phyloP scores from a whole-genome alignment of 306 rosid species.

The Trichosanthes cucumerina region DNA sequence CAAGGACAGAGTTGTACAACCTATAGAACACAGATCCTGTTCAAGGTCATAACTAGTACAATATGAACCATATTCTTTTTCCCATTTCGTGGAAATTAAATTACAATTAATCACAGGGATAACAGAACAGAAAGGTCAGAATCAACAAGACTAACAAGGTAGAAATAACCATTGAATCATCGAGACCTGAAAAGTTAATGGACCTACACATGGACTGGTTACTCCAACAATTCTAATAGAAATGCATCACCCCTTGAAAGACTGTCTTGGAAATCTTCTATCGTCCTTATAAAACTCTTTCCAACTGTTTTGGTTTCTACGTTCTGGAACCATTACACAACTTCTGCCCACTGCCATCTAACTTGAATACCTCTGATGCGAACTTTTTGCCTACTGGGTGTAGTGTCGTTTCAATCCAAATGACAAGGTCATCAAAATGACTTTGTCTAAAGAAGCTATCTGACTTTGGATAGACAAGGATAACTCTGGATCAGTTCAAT shows the following conservation, averaged over 20 bases:
- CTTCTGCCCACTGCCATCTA: not conserved
- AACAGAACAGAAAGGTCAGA: not conserved
- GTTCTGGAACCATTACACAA: not conserved
- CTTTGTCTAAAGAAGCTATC: not conserved
- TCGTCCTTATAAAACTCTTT: not conserved
- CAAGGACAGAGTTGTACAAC: too few species aligned
- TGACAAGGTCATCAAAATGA: not conserved
- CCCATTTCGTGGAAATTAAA: not conserved
- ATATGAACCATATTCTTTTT: not conserved
- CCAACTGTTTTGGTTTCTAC: not conserved
- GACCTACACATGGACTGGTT: not conserved
- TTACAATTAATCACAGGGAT: not conserved
- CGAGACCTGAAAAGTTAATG: not conserved
- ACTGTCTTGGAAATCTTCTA: not conserved
- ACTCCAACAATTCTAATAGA: not conserved
- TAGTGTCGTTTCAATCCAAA: too few species aligned
- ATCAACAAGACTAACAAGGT: not conserved
- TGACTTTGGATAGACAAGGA: not conserved
- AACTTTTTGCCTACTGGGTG: too few species aligned
- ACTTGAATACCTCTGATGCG: not conserved
- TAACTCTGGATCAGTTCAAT: not conserved
- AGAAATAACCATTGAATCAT: not conserved
- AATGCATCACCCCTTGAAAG: not conserved
- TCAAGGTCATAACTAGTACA: not conserved
- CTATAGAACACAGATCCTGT: too few species aligned